phyloP scores from a whole-genome alignment of 164 flowering plant species.

The Euptelea pleiosperma region DNA sequence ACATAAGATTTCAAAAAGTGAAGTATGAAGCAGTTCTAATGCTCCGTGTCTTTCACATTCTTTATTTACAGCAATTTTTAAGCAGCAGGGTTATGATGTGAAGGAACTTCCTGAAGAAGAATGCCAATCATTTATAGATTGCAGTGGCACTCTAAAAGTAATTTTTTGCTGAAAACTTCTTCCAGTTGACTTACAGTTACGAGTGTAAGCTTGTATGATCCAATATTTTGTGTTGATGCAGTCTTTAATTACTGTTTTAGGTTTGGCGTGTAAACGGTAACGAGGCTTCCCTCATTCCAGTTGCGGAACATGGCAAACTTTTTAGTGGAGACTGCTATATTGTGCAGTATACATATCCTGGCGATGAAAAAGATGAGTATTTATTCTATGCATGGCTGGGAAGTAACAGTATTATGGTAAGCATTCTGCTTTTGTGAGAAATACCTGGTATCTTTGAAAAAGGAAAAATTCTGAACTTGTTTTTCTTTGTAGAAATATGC shows the following conservation, averaged over 20 bases:
- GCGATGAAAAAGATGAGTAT: slow-evolving; percentile 45
- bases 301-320: slow-evolving; percentile 38
- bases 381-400: slow-evolving; percentile 74
- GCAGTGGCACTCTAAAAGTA: slow-evolving; percentile 52
- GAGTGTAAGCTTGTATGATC: slow-evolving; percentile 6
- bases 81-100: slow-evolving; percentile 65
- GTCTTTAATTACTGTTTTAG: slow-evolving; percentile 30
- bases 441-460: background rate
- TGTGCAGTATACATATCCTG: slow-evolving; percentile 56
- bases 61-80: slow-evolving; percentile 53
- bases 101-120: slow-evolving; percentile 67
- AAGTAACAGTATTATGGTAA: slow-evolving; percentile 38
- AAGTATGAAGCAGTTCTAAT: background rate
- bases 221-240: slow-evolving; percentile 1
- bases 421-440: slow-evolving; percentile 3
- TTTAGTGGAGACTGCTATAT: slow-evolving; percentile 76
- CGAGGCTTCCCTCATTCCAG: slow-evolving; percentile 34
- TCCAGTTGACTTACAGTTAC: background rate
- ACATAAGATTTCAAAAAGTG: background rate
- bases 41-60: background rate
- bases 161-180: slow-evolving; percentile 5
- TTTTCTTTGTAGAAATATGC: background rate
- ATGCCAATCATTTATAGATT: slow-evolving; percentile 31
- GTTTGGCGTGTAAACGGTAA: slow-evolving; percentile 66
- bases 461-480: background rate